Evolutionary conservation across 495 filamentous ascomycete species (phyloP), one percentile per base, ranked within the genome.

Genomic region (Aspergillus nidulans): DNA sequence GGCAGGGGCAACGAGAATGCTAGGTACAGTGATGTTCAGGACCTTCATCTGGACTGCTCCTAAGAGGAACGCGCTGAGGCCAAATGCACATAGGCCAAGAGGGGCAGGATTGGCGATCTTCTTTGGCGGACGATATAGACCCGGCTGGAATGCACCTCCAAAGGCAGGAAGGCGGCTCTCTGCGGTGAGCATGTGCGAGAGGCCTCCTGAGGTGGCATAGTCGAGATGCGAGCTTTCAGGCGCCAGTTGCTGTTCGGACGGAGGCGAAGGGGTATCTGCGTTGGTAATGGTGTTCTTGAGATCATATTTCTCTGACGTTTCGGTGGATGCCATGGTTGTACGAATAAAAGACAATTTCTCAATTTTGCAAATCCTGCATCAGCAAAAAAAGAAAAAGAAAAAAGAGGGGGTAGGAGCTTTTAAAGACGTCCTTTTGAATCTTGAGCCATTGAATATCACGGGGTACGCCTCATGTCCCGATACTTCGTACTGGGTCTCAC

Each of bases 141-240:
- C 91, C 5, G 91, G 91, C 68, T 96, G 91, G 72, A 92, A 87
- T 57, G 90, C 88, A 73, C 90, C 91, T 53, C 88, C 91, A 66
- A 94, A 95, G 69, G 91, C 86, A 36, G 88, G 85, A 39, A 88
- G 68, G n/a, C 76, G 71, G 10, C 76, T 81, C 45, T 81, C 77
- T 50, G 76, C 77, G 12, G 83, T 79, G 69, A 84, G 82, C 58
- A 79, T 67, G 63, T 85, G 81, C 13, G 81, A 80, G 30, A 90
- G 79, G 12, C 88, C 86, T 36, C 88, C 86, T 28, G 59, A 64
- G 40, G 61, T 86, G 68, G 71, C 66, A 34, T 67, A 69, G 32
- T 67, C 59, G 28, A 59, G 15, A 15, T 57, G 42, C 1, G 53
- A 40, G 10, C 50, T 56, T 10, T 63, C 55, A 20, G 15, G 24